phyloP scores from a whole-genome alignment of 164 flowering plant genomes.

The Vitis labrusca region DNA sequence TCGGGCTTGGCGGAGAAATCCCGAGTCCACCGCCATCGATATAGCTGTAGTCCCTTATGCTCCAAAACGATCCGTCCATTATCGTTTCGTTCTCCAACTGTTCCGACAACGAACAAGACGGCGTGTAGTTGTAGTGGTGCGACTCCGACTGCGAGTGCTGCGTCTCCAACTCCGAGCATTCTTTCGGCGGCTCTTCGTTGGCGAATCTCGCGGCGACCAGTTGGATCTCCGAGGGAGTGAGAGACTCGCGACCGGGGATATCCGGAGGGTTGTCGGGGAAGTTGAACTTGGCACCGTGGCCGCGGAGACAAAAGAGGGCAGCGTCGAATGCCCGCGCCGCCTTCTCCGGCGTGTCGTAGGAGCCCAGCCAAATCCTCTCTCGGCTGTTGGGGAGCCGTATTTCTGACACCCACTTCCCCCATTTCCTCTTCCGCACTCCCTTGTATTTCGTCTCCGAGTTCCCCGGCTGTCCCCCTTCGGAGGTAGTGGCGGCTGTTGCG shows the following conservation, averaged over 20 bases:
- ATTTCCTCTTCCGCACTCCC: conserved; percentile 82
- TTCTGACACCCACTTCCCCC: conserved; percentile 94
- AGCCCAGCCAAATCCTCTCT: conserved; percentile 86
- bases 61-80: conserved; percentile 22
- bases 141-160: conserved; percentile 12
- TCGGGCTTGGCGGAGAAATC: too few relatives aligned
- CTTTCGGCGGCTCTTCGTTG: conserved; percentile 23
- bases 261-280: conserved; percentile 78
- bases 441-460: conserved; percentile 25
- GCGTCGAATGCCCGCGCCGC: conserved; percentile 96
- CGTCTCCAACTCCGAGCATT: background rate
- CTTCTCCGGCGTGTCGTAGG: conserved; percentile 76
- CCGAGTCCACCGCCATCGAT: too few relatives aligned
- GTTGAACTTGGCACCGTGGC: conserved; percentile 65
- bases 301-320: conserved; percentile 77
- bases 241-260: conserved; percentile 37
- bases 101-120: conserved; percentile 27
- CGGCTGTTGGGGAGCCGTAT: conserved; percentile 83
- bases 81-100: conserved; percentile 15
- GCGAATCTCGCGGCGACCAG: conserved; percentile 63
- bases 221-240: conserved; percentile 57
- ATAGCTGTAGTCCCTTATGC: too few relatives aligned
- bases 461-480: too few relatives aligned
- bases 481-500: too few relatives aligned
- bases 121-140: background rate